Evolutionary conservation across 345 rosid genomes (phyloP).

Genomic region (Fremontodendron californicum): DNA sequence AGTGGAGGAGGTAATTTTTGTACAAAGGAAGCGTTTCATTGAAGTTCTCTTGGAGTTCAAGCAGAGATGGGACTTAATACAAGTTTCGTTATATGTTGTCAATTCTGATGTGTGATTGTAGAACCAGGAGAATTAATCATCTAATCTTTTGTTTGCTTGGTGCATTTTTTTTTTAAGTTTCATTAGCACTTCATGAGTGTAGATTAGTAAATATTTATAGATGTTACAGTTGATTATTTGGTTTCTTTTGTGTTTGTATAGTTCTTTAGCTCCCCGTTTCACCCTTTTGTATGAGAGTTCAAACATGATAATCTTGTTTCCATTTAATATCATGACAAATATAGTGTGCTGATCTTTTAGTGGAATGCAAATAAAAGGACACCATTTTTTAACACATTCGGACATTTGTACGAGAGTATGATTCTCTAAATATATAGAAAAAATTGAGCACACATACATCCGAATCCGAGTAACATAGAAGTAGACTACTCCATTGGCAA

Average conservation of each 20-base stretch:
- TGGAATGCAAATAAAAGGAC: too few species aligned
- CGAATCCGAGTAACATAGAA: too few species aligned
- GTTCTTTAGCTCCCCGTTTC: neutral
- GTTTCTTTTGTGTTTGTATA: neutral
- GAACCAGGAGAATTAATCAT: conserved; percentile 9
- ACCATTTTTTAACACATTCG: too few species aligned
- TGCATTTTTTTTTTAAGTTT: conserved; percentile 15
- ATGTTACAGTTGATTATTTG: neutral
- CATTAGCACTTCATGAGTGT: conserved; percentile 10
- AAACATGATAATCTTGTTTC: neutral
- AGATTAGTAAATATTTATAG: conserved; percentile 23
- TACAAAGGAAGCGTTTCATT: neutral
- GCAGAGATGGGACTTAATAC: neutral
- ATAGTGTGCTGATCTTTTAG: too few species aligned
- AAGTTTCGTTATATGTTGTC: neutral
- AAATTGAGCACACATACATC: too few species aligned
- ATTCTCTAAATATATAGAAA: too few species aligned
- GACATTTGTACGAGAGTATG: too few species aligned
- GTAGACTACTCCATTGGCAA: conserved; percentile 34
- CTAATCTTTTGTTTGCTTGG: conserved; percentile 2
- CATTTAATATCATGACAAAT: neutral
- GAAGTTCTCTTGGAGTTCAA: neutral
- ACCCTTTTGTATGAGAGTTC: neutral
- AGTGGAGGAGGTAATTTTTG: conserved; percentile 69
- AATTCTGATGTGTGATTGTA: neutral